Evolutionary conservation across 2,329 filamentous ascomycete species (phyloP).

Genomic region (Saccharata proteae): DNA sequence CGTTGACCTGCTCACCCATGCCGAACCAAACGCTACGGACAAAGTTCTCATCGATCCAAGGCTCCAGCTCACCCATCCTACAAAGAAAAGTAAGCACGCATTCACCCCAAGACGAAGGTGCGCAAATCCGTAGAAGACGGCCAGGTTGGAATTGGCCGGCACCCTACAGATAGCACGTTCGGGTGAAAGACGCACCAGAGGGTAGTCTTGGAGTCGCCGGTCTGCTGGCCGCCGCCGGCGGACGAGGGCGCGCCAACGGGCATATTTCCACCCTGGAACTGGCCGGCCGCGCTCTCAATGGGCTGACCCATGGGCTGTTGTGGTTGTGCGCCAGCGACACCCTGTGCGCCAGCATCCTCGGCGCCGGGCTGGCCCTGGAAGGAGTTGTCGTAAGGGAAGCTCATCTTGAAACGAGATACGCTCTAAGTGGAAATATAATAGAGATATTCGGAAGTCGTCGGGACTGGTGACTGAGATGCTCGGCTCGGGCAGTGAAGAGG

Average conservation of each 20-base stretch:
- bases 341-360: constrained; percentile 39
- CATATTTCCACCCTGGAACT: constrained; percentile 39
- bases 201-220: constrained; percentile 37
- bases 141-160: not conserved
- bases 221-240: constrained; percentile 22
- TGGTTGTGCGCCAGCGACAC: constrained; percentile 30
- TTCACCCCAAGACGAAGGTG: not conserved
- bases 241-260: constrained; percentile 24
- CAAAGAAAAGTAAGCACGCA: not conserved
- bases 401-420: constrained; percentile 38
- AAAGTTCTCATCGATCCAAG: constrained; percentile 99
- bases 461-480: constrained; percentile 7
- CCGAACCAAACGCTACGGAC: constrained; percentile 91
- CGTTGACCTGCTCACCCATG: constrained; percentile 88
- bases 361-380: constrained; percentile 48
- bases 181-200: constrained; percentile 32
- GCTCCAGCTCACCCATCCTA: constrained; percentile 98
- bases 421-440: constrained; percentile 4
- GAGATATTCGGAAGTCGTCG: constrained; percentile 7
- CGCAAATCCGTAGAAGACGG: not conserved
- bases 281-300: constrained; percentile 40
- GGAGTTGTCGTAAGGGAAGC: constrained; percentile 53
- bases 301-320: constrained; percentile 45
- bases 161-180: too few species aligned
- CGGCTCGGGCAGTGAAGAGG: constrained; percentile 6